A percentile compares a stretch with the other conserved stretches of the same genome.
These are phyloP conservation scores for Penicillium steckii DNA, from an alignment of 495 filamentous ascomycete genomes.

Conservation along the genomic window DNA sequence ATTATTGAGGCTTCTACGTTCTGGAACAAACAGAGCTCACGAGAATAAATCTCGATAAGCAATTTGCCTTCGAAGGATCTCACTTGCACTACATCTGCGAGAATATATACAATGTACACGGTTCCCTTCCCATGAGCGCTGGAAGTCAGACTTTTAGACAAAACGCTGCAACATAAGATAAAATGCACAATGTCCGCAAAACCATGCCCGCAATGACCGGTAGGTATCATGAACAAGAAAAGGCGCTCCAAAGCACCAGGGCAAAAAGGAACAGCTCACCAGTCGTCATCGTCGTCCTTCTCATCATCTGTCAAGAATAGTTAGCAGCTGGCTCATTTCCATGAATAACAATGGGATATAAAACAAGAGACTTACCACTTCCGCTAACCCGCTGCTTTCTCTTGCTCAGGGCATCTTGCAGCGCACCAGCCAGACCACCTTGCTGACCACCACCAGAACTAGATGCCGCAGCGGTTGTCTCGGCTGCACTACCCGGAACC, in stretches of 20 bases:
- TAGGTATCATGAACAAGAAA: conserved; percentile 22
- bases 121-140: conserved; percentile 6
- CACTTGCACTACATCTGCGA: conserved; percentile 1
- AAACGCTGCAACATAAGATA: conserved; percentile 11
- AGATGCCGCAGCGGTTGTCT: conserved; percentile 45
- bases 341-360: background rate
- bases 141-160: conserved; percentile 23
- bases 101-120: conserved; percentile 23
- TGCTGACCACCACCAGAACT: conserved; percentile 55
- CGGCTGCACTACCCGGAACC: conserved; percentile 58
- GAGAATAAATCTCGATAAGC: background rate
- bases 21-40: no score
- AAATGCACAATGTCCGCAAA: conserved; percentile 21
- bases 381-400: conserved; percentile 86
- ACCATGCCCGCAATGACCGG: conserved; percentile 14
- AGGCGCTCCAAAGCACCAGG: conserved; percentile 7
- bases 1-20: no score
- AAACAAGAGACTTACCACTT: conserved; percentile 68
- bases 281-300: conserved; percentile 74
- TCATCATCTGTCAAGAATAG: conserved; percentile 64
- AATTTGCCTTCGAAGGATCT: no score
- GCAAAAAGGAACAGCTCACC: conserved; percentile 41
- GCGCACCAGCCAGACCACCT: conserved; percentile 74
- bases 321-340: conserved; percentile 23
- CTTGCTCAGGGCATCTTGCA: conserved; percentile 73